These are phyloP conservation scores for Cercospora sojina DNA, from an alignment of 2,329 filamentous ascomycete species.

Conservation along the genomic window DNA sequence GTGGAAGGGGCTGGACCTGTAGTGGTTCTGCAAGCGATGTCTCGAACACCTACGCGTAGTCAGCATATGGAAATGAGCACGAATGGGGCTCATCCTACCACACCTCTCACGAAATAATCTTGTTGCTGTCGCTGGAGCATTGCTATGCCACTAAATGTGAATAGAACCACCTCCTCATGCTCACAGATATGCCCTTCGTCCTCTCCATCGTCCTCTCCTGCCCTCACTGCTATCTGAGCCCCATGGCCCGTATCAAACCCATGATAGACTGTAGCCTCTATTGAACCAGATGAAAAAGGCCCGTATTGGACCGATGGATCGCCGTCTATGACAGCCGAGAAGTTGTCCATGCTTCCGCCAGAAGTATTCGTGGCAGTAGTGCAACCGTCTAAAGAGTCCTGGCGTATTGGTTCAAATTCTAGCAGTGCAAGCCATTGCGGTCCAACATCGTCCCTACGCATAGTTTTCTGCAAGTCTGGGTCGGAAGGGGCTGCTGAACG, in stretches of 20 bases:
- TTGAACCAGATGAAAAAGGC: background rate
- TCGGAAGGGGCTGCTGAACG: background rate
- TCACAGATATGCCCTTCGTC: background rate
- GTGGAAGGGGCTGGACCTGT: background rate
- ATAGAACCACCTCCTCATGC: background rate
- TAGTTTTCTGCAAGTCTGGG: background rate
- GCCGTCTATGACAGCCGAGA: background rate
- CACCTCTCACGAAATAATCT: background rate
- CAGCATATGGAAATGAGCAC: background rate
- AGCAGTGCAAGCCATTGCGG: background rate
- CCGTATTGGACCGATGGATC: background rate
- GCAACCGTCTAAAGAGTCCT: background rate
- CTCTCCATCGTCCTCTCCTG: background rate
- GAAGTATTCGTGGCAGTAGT: background rate
- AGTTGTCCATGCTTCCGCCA: background rate
- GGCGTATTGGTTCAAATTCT: background rate
- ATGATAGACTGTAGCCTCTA: background rate
- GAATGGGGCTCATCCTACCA: background rate
- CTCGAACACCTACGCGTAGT: background rate
- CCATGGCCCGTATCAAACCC: background rate
- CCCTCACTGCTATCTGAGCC: background rate
- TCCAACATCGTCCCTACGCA: background rate
- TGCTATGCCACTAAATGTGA: background rate
- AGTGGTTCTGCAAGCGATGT: background rate
- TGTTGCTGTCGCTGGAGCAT: background rate